Percentiles rank a stretch among this genome's conserved stretches.
phyloP scores from a whole-genome alignment of 495 filamentous ascomycete species.

The Penicillium mononematosum region DNA sequence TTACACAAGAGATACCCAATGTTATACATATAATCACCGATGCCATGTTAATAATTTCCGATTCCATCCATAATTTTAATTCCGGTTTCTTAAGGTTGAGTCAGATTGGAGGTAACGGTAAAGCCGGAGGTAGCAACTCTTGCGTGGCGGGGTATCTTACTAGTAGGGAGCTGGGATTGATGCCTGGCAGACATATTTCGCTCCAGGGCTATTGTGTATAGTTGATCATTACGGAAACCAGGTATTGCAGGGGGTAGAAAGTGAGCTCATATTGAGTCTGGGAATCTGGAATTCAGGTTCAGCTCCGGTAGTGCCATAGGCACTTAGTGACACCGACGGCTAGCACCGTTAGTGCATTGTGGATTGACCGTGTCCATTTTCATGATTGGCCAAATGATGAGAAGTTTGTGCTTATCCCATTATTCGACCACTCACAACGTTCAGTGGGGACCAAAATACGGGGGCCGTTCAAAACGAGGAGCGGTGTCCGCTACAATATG shows the following conservation, averaged over 20 bases:
- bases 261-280: background rate
- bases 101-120: constrained; percentile 10
- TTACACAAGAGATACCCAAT: background rate
- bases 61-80: background rate
- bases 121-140: constrained; percentile 5
- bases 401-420: constrained; percentile 16
- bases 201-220: background rate
- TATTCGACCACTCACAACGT: constrained; percentile 18
- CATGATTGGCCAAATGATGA: constrained; percentile 15
- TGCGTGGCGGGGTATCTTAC: background rate
- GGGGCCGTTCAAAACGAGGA: constrained; percentile 19
- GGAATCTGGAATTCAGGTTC: constrained; percentile 6
- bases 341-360: constrained; percentile 17
- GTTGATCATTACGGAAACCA: constrained; percentile 2
- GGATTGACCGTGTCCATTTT: constrained; percentile 1
- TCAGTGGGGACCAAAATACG: background rate
- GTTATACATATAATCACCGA: background rate
- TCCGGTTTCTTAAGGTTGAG: background rate
- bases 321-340: constrained; percentile 28
- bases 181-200: background rate
- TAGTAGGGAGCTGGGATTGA: background rate
- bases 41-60: background rate
- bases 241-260: background rate
- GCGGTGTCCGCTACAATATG: constrained; percentile 21
- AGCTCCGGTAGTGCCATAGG: background rate